Conservation (phyloP, 805 yeast genomes). For the Lachancea sp. region DNA sequence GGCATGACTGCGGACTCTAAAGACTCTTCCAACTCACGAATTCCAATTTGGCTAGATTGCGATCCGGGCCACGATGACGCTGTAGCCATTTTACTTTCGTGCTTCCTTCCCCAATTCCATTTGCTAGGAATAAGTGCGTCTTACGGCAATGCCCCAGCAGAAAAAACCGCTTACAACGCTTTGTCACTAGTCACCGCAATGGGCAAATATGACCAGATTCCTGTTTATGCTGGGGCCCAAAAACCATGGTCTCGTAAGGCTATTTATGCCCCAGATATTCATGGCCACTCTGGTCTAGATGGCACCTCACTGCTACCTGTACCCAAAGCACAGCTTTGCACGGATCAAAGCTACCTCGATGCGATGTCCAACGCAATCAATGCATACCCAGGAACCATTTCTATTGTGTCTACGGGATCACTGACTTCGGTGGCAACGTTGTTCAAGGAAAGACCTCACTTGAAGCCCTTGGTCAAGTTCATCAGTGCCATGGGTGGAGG, state of each 20-base stretch:
- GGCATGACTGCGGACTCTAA: neutral
- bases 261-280: slow-evolving; percentile 52
- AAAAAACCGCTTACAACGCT: slow-evolving; percentile 63
- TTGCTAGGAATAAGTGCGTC: slow-evolving; percentile 69
- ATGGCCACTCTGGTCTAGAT: slow-evolving; percentile 71
- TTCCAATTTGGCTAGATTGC: slow-evolving; percentile 84
- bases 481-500: slow-evolving; percentile 78
- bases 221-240: slow-evolving; percentile 61
- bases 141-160: slow-evolving; percentile 63
- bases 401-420: slow-evolving; percentile 71
- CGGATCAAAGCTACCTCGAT: slow-evolving; percentile 34
- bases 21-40: slow-evolving; percentile 14
- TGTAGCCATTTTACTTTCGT: slow-evolving; percentile 61
- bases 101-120: slow-evolving; percentile 51
- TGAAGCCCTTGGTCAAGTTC: slow-evolving; percentile 41
- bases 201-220: slow-evolving; percentile 39
- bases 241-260: slow-evolving; percentile 49
- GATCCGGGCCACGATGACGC: slow-evolving; percentile 93
- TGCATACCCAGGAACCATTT: slow-evolving; percentile 41
- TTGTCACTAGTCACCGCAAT: slow-evolving; percentile 60
- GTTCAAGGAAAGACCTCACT: slow-evolving; percentile 48
- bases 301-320: slow-evolving; percentile 59
- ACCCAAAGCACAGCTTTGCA: slow-evolving; percentile 34
- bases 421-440: slow-evolving; percentile 64
- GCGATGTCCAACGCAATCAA: slow-evolving; percentile 41